These are phyloP conservation scores for Karstenula rhodostoma DNA, from an alignment of 2,329 filamentous ascomycete genomes.

Conservation along the genomic window DNA sequence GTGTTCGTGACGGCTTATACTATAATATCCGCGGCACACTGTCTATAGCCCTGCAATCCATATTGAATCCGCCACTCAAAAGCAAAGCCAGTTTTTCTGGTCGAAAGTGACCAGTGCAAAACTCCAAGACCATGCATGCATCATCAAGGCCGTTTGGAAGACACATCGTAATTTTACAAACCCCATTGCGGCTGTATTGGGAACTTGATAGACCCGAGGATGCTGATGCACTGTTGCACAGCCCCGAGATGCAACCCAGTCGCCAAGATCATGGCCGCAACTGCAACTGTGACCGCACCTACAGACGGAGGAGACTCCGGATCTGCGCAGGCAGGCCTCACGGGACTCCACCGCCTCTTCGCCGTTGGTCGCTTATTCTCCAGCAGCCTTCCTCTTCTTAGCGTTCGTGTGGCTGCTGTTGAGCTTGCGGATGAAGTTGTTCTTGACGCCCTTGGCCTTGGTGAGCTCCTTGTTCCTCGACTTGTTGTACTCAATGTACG, in stretches of 20 bases:
- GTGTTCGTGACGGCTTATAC: not conserved
- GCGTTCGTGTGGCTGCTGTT: slow-evolving; percentile 28
- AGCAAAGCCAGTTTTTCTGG: not conserved
- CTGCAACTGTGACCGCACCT: not conserved
- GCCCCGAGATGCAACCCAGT: not conserved
- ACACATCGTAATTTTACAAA: not conserved
- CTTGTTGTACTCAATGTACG: slow-evolving; percentile 67
- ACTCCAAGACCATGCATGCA: not conserved
- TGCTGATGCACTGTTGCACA: not conserved
- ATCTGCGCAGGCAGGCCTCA: not conserved
- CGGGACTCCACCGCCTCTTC: not conserved
- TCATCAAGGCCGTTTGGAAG: not conserved
- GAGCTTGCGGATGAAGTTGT: slow-evolving; percentile 56
- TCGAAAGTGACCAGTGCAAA: not conserved
- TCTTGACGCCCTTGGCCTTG: slow-evolving; percentile 50
- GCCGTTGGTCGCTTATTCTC: slow-evolving; percentile 1
- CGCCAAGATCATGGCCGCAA: not conserved
- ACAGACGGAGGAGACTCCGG: not conserved
- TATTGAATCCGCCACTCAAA: not conserved
- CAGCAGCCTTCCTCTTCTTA: slow-evolving; percentile 16
- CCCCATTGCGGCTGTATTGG: not conserved
- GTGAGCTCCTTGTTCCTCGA: slow-evolving; percentile 56
- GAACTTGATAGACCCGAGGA: not conserved
- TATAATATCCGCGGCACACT: not conserved
- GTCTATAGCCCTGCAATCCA: not conserved